These are phyloP conservation scores for Silene noctiflora DNA, from an alignment of 179 eudicot species.

Conservation along the genomic window DNA sequence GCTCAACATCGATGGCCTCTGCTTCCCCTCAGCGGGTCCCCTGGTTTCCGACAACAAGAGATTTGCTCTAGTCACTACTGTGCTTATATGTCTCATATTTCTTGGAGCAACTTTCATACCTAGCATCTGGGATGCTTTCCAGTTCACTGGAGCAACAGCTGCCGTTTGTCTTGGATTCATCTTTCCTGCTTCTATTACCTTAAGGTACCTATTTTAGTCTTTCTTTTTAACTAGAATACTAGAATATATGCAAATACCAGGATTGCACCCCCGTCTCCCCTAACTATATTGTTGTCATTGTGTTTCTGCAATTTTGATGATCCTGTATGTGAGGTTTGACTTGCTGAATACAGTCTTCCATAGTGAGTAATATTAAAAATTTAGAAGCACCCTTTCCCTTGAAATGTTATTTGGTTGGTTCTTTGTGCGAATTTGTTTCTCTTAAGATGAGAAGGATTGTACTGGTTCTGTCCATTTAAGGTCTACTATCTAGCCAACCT, in stretches of 20 bases:
- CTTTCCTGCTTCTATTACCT: conserved; percentile 68
- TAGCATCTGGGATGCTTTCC: conserved; percentile 87
- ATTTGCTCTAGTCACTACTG: conserved; percentile 42
- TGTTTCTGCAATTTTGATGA: no score
- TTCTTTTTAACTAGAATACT: no score
- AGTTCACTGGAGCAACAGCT: conserved; percentile 85
- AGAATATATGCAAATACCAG: no score
- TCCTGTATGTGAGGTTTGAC: no score
- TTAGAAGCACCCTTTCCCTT: neutral
- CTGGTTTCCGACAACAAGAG: conserved; percentile 43
- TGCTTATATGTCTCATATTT: conserved; percentile 45
- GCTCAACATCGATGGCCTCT: conserved; percentile 57
- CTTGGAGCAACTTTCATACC: conserved; percentile 69
- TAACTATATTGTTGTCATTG: no score
- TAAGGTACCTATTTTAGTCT: conserved; percentile 37
- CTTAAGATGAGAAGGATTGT: neutral
- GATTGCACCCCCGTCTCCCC: no score
- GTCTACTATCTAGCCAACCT: neutral
- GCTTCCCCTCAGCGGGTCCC: conserved; percentile 56
- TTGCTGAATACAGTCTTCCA: neutral
- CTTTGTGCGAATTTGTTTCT: neutral
- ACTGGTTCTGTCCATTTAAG: neutral
- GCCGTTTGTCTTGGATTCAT: conserved; percentile 81
- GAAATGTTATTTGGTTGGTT: neutral
- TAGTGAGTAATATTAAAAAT: neutral